Evolutionary conservation across 1,284 basidiomycete species (phyloP).

Genomic region (Ustilago trichophora): DNA sequence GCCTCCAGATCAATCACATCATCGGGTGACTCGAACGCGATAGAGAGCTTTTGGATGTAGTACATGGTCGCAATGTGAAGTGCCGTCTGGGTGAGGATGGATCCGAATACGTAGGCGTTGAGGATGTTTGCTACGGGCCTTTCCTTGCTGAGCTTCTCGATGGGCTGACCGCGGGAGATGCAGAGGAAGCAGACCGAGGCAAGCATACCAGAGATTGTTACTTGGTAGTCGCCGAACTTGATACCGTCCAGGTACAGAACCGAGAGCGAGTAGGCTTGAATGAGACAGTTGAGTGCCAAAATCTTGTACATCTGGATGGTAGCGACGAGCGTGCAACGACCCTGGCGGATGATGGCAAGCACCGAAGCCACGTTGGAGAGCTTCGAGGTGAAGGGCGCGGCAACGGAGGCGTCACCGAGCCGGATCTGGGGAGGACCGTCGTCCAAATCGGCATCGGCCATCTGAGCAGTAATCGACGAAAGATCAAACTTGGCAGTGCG

Average conservation of each 20-base stretch:
- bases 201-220: conserved; percentile 62
- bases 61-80: conserved; percentile 63
- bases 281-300: conserved; percentile 64
- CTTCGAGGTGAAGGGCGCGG: conserved; percentile 65
- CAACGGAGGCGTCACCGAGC: conserved; percentile 64
- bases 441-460: conserved; percentile 62
- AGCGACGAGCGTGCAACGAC: conserved; percentile 64
- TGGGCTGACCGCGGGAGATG: conserved; percentile 62
- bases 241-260: conserved; percentile 64
- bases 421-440: conserved; percentile 66
- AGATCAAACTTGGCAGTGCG: conserved; percentile 62
- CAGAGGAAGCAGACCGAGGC: conserved; percentile 63
- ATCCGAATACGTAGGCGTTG: conserved; percentile 61
- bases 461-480: conserved; percentile 55
- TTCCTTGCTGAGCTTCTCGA: conserved; percentile 59
- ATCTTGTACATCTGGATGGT: conserved; percentile 67
- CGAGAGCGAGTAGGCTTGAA: conserved; percentile 62
- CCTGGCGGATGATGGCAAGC: conserved; percentile 62
- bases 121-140: conserved; percentile 62
- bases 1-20: conserved; percentile 61
- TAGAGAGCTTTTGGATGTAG: conserved; percentile 52
- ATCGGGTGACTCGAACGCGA: conserved; percentile 51
- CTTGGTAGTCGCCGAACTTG: conserved; percentile 65
- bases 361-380: conserved; percentile 56
- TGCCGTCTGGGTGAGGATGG: conserved; percentile 62